phyloP scores from a whole-genome alignment of 164 flowering plant species.

The Cinnamomum micranthum region DNA sequence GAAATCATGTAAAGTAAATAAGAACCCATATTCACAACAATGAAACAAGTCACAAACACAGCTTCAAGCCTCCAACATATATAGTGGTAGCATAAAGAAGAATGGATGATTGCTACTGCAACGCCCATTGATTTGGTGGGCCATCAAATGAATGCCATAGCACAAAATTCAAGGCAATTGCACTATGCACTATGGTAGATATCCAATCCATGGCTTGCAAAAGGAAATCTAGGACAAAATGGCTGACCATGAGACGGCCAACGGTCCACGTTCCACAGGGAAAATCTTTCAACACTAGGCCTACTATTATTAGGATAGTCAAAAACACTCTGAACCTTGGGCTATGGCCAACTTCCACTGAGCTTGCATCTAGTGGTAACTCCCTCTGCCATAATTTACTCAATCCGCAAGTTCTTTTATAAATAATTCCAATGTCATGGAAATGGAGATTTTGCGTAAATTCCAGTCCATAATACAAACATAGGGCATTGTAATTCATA shows the following conservation, averaged over 20 bases:
- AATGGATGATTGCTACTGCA: background rate
- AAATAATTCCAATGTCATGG: too few relatives aligned
- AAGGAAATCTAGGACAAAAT: background rate
- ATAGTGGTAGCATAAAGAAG: too few relatives aligned
- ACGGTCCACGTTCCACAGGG: background rate
- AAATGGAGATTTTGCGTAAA: background rate
- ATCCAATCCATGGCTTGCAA: background rate
- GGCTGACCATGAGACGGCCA: background rate
- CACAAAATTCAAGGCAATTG: background rate
- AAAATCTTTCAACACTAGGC: too few relatives aligned
- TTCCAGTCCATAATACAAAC: background rate
- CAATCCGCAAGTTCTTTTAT: background rate
- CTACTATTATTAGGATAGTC: background rate
- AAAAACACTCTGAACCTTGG: background rate
- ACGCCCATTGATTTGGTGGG: background rate
- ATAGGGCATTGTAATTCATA: too few relatives aligned
- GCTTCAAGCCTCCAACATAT: too few relatives aligned
- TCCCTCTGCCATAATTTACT: background rate
- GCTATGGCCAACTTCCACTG: background rate
- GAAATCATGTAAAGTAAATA: too few relatives aligned
- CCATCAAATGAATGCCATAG: background rate
- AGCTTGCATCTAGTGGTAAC: background rate
- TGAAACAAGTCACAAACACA: too few relatives aligned
- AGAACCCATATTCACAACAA: too few relatives aligned
- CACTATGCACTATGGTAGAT: background rate